Evolutionary conservation across 2,329 filamentous ascomycete species (phyloP), one percentile per base, ranked within the genome.

Genomic region (Fusarium armeniacum): DNA sequence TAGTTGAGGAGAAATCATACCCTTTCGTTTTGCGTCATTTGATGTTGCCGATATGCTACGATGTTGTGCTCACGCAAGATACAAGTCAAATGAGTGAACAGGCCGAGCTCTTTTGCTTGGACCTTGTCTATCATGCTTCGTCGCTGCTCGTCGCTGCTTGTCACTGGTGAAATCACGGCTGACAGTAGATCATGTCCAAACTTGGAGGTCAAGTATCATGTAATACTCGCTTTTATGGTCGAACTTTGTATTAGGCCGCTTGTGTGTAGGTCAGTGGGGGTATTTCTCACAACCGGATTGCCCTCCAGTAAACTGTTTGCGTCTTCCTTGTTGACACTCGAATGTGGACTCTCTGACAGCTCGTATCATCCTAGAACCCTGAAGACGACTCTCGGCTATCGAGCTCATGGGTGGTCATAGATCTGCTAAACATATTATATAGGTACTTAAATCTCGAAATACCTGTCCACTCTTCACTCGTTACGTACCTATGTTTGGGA

Each of bases 1-100:
- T 66, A 66, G 60, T 45, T 60, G 45, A 33, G 60, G 50, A 71
- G 62, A 63, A 69, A 65, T 62, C 65, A 71, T 71, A 71, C 69
- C 69, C 65, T 49, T 51, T 62, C 61, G 57, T 58, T 71, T 65
- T 69, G 44, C 51, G 43, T 41, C 40, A 50, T 50, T 40, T 28
- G 18, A 26, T 47, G 30, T 12, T 44, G 10, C 30, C 24, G 13
- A 35, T 50, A 18, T n/a, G 52, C 20, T 45, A 26, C 13, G n/a
- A 20, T 24, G 33, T 32, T 26, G 35, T 47, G 20, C 38, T 44
- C 24, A 6, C 26, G 33, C 30, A 49, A 18, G 32, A 24, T 46
- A 26, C 41, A n/a, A 46, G 40, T 28, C 30, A 46, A 6, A 52
- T 20, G 47, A 20, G 16, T 40, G 30, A 24, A n/a, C 16, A 22